Base-by-base conservation (phyloP, 176 grass and related monocot genomes). In the Otatea glauca region DNA sequence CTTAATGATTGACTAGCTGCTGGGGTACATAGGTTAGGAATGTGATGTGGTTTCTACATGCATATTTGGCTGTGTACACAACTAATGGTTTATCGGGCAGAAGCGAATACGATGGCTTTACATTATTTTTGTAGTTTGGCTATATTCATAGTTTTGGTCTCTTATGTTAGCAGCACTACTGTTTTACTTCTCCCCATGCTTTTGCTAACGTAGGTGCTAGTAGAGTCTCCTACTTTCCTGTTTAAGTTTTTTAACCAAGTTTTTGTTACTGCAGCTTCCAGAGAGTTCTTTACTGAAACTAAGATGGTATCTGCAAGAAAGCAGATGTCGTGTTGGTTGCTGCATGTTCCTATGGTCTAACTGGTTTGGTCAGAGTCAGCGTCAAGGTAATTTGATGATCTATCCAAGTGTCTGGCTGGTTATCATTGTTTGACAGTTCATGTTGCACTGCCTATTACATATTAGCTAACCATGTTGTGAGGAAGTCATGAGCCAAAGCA, bases 271-370 rank as follows among this genome's bases (percentile, higher is more conserved):
- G 63, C 91, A 98, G 96, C 86, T 95, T 75, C 68, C 78, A 24
- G 96, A 95, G 78, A 90, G 82, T 87, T 92, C 73, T 83, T 76
- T 95, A 86, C 60, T 98, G 65, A 95, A 95, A 83, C 83, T 98
- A n/a, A 76, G 96, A 98, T 90, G 70, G 65, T 71, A 95, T 95
- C 80, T 98, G 93, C 87, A 83, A 91, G 83, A 87, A 90, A 73
- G 84, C 83, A 44, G 86, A 95, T 90, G 80, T 95, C 0, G 66
- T 95, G 32, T 90, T 98, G 83, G 91, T 98, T 90, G 80, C 89
- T 68, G 92, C 89, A 27, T 89, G 94, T 37, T 97, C 94, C 10
- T 97, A 97, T 88, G 94, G 92, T 84, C 88, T 98, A 51, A 95
- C 93, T 67, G 96, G 93, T 77, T 56, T 98, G 59, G 91, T 98